Evolutionary conservation across 139 green algal species (phyloP), one percentile per base, ranked within the genome.

Genomic region (Nannochloris sp.): DNA sequence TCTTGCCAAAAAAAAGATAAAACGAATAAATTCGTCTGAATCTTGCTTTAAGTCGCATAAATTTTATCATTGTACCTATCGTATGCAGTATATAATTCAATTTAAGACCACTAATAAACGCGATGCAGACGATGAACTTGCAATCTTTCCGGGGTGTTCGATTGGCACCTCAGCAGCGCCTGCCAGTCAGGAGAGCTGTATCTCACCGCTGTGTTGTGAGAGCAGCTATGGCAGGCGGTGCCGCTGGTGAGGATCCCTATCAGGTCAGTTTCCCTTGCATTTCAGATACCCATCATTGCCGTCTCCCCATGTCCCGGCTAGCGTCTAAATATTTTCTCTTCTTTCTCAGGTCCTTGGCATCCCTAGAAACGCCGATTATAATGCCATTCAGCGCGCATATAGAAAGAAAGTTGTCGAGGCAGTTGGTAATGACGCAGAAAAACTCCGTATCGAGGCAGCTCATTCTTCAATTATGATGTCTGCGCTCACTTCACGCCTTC

Each of bases 391-490:
- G 33, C 55, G 70, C 9, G 70, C 68, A 4, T 88, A 88, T 69
- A 79, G 74, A 15, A 67, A 63, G 23, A 70, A 61, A 42, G 34
- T 80, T 29, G 19, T 30, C 12, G 72, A 83, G 13, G 57, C 44
- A 1, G 72, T 55, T 29, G 64, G 67, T 3, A 48, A 79, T 53
- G 76, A 87, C 0, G 64, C 63, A 9, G 68, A 37, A 24, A 60
- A 44, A 35, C 38, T 60, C 10, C 51, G 25, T 10, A 80, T 88
- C 6, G 81, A 88, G 34, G 47, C 64, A 4, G 81, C 81, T 6
- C 81, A 88, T 67, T 75, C 70, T 2, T 45, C 36, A 15, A 59
- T 88, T 14, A 79, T 88, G 70, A 88, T 88, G 81, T 62, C 65
- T 5, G 30, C 58, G 19, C 64, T 88, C 19, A 71, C 63, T 12